Base-by-base conservation (phyloP, 2,329 filamentous ascomycete genomes). In the Aureobasidium lini region DNA sequence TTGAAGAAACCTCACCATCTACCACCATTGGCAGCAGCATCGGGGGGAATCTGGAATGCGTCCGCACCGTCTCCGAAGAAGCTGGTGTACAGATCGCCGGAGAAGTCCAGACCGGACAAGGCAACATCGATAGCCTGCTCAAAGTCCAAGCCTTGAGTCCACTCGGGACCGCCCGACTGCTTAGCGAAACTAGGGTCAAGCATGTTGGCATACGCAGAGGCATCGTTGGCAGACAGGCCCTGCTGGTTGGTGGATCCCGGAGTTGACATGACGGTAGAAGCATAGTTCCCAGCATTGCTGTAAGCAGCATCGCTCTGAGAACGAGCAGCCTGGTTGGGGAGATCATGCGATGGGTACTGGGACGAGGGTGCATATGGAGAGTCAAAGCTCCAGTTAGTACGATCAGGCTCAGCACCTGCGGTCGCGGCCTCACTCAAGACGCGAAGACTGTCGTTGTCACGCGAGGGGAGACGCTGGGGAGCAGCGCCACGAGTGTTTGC, bases 341-440 rank as follows among this genome's bases (percentile, higher is more conserved):
- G n/a, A 34, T 48, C 31, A 37, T 52, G 32, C 2, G 36, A 43
- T 2, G 50, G 50, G 28, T 54, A 54, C n/a, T 54, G 50, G 18
- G 50, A 54, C 16, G 52, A 31, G 50, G 28, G 46, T 43, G 29
- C 54, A 16, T 58, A 59, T 5, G 62, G 62, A 39, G 50, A 59
- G 28, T 63, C 62, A 32, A 60, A 60, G n/a, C 50, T 57, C 62
- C 62, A 63, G 34, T 36, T 57, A 15, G 53, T 32, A 16, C 43
- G 48, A 32, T 60, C 39, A 28, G 34, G 37, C 23, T 62, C 49
- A 2, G 62, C 57, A 23, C 63, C 63, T 42, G 62, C 60, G 7
- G 62, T 62, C 16, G 63, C 63, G 15, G 59, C 59, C 50, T 63
- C 62, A 39, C 60, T 62, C 47, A 63, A 39, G 32, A 63, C 62